Evolutionary conservation across 1,284 basidiomycete species (phyloP).

Genomic region (Tetrapyrgos nigripes): DNA sequence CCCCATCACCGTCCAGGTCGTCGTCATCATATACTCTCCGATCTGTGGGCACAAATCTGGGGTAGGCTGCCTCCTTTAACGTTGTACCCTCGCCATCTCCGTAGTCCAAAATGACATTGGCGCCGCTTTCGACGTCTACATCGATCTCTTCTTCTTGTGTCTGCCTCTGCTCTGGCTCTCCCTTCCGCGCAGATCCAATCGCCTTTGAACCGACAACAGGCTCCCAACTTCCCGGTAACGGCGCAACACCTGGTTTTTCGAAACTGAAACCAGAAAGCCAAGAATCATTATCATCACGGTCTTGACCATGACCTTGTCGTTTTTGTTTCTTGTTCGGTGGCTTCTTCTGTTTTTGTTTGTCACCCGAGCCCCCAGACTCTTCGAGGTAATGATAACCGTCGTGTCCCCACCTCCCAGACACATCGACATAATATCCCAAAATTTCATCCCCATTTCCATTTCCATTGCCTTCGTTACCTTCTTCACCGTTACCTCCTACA

Average conservation of each 20-base stretch:
- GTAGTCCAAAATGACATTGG: constrained; percentile 8
- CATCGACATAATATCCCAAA: no score
- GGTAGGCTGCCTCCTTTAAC: background rate
- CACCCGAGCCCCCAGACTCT: no score
- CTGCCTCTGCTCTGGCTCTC: no score
- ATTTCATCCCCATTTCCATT: constrained; percentile 9
- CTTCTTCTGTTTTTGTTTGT: background rate
- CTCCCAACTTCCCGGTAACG: background rate
- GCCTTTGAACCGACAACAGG: background rate
- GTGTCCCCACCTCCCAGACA: no score
- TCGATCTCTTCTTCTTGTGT: background rate
- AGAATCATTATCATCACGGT: no score
- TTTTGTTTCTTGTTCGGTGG: background rate
- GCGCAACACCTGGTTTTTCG: background rate
- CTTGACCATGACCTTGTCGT: no score
- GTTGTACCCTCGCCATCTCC: background rate
- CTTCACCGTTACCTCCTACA: no score
- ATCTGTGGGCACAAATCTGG: background rate
- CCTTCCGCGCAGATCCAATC: no score
- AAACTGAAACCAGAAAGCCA: no score
- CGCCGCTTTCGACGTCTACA: background rate
- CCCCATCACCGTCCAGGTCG: background rate
- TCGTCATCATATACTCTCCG: background rate
- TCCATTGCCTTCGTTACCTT: constrained; percentile 13
- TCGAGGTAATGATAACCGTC: no score